Evolutionary conservation across 352 stramenopile species (phyloP), one percentile per base, ranked within the genome.

Genomic region (Pythium dissotocum): DNA sequence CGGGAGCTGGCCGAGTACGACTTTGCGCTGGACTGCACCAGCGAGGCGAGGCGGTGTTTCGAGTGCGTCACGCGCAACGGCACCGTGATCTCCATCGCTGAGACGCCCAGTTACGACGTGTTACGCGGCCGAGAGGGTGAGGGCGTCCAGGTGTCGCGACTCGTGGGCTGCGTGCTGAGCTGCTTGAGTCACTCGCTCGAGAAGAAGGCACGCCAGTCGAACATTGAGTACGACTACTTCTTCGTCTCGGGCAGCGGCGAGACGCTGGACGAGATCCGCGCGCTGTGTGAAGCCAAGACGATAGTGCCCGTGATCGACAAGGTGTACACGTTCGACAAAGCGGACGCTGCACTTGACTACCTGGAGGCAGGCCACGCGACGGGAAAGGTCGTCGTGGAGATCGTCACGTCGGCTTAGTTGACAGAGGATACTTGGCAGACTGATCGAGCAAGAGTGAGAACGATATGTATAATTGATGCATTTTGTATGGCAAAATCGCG

Each of bases 11-110:
- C 73, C 38, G 86, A 91, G 57, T 91, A 88, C 63, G 86, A 94
- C 65, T 90, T 90, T 58, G 83, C 84, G 32, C 56, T 94, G 28
- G 86, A 94, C 62, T 91, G 81, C 73, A 93, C 86, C 1, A 80
- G 69, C 55, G 86, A 94, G 76, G 68, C 81, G 0, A 84, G 73
- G 58, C 71, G 79, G 56, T 91, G 83, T 58, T 82, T 91, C 35
- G 79, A 90, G 38, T 91, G 81, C 44, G 59, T 92, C 44, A 88
- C 77, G 10, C 75, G 74, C 12, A 67, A 75, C 46, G 84, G 82
- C 8, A 62, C 80, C 2, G 82, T 92, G 13, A 70, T 89, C 6
- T 89, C 84, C 4, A 89, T 92, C 53, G 56, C 75, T 2, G 80
- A 88, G 63, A 89, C 82, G 5, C 84, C 84, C 6, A 82, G 77